Evolutionary conservation across 208 protist genomes (phyloP).

Genomic region (Leptomonas seymouri): DNA sequence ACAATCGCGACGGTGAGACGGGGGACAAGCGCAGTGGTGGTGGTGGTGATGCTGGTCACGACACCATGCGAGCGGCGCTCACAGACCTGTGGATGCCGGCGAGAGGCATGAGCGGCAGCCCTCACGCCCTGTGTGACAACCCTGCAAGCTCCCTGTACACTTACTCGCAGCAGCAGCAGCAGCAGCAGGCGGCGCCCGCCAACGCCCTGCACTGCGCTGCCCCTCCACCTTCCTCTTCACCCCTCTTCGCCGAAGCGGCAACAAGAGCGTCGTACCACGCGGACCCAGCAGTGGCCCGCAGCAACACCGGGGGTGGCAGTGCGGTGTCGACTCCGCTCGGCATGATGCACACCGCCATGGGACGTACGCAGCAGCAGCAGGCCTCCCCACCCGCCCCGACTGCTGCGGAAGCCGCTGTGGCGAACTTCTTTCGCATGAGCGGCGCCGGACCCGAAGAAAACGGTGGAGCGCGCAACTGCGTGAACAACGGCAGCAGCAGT

Average conservation of each 20-base stretch:
- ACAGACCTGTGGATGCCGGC: conserved; percentile 18
- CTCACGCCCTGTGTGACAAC: conserved; percentile 5
- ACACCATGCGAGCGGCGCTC: not conserved
- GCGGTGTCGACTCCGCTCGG: not conserved
- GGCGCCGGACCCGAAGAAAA: not conserved
- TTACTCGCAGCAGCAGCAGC: conserved; percentile 6
- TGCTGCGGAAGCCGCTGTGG: conserved; percentile 6
- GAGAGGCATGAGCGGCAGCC: not conserved
- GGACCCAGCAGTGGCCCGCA: not conserved
- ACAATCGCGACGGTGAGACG: not conserved
- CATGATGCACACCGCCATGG: no score
- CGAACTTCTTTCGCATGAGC: conserved; percentile 15
- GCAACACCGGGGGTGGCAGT: not conserved
- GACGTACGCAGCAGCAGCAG: conserved; percentile 1
- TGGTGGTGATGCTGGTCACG: not conserved
- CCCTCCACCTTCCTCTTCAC: not conserved
- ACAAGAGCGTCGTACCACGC: not conserved
- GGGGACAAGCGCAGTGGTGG: not conserved
- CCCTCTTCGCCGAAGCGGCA: not conserved
- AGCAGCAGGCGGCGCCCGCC: conserved; percentile 4
- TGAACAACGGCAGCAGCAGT: not conserved
- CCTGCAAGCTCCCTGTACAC: not conserved
- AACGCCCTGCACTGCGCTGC: not conserved
- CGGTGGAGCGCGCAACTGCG: not conserved
- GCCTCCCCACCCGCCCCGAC: not conserved